These are phyloP conservation scores for Scheffersomyces insectosa DNA, from an alignment of 1,139 yeast genomes.

Conservation along the genomic window DNA sequence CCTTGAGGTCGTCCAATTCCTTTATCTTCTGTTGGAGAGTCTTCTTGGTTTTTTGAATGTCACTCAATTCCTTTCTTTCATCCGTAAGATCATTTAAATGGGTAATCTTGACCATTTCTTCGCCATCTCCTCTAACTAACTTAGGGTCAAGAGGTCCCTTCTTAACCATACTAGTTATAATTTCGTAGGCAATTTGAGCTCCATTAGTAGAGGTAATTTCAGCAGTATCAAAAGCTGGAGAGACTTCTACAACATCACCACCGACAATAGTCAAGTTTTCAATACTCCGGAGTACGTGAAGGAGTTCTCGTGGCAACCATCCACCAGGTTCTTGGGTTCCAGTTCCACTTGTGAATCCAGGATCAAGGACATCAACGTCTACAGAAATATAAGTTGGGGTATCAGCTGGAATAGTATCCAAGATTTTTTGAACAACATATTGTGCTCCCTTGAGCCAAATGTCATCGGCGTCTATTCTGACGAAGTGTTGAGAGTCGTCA, in stretches of 20 bases:
- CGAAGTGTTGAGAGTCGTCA: slow-evolving; percentile 64
- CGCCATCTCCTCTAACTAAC: slow-evolving; percentile 1
- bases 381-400: slow-evolving; percentile 71
- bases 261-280: slow-evolving; percentile 67
- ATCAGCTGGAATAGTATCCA: slow-evolving; percentile 50
- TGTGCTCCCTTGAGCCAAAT: slow-evolving; percentile 63
- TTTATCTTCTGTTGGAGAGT: slow-evolving; percentile 12
- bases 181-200: slow-evolving; percentile 71
- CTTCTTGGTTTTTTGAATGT: slow-evolving; percentile 4
- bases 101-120: slow-evolving; percentile 3
- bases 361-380: slow-evolving; percentile 81
- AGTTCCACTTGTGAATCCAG: slow-evolving; percentile 79
- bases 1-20: slow-evolving; percentile 16
- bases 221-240: slow-evolving; percentile 71
- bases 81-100: not conserved
- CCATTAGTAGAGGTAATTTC: slow-evolving; percentile 77
- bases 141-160: slow-evolving; percentile 36
- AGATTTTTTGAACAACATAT: slow-evolving; percentile 51
- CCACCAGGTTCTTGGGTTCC: slow-evolving; percentile 88
- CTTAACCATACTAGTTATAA: slow-evolving; percentile 73
- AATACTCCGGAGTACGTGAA: slow-evolving; percentile 58
- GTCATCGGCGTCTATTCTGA: slow-evolving; percentile 67
- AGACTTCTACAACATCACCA: slow-evolving; percentile 77
- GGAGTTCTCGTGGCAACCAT: slow-evolving; percentile 73
- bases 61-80: slow-evolving; percentile 4